Base-by-base conservation (phyloP, 1,139 yeast genomes). In the Candida pseudoviswanathii region DNA sequence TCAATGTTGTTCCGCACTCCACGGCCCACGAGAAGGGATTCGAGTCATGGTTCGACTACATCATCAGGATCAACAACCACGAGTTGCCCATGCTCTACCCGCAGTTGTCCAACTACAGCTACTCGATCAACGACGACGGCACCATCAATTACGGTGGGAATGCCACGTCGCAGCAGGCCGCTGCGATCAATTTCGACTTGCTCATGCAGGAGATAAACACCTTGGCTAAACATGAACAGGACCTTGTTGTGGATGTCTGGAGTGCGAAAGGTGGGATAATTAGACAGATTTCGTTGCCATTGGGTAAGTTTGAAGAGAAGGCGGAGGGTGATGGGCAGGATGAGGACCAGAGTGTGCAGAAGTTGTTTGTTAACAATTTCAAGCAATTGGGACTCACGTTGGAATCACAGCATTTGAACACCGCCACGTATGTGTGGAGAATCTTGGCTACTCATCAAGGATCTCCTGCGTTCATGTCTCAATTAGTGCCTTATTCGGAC, bases 381-480 rank as follows among this genome's bases (percentile, higher is more conserved):
- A 61, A 60, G 16, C 61, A 63, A 16, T 60, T 91, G 5, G 97
- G 97, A 0, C 55, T 89, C 43, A 73, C 86, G 5, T 71, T 90
- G 2, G 96, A 89, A 61, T 83, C 96, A 70, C 84, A 90, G 2
- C 92, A 96, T 41, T 63, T 91, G 43, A 75, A 78, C 42, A 81
- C 90, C 0, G 83, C 96, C 0, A 87, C 95, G 2, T 88, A 81
- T 64, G 96, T 91, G 11, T 94, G 97, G 89, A 94, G 94, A 59
- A 84, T 94, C 41, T 69, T 94, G 50, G 81, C 81, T 51, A 85
- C 94, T 9, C 84, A 87, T 47, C 83, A 80, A 16, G 81, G 83
- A 49, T 88, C 96, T 0, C 97, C 98, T 0, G 97, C 97, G 0
- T 89, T 86, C 58, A 71, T 71, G 45, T 91, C 96, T 0, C 96